Percentiles rank a stretch among this genome's conserved stretches.
Evolutionary conservation across 1,284 basidiomycete genomes (phyloP).

Genomic region (Tetrapyrgos nigripes): DNA sequence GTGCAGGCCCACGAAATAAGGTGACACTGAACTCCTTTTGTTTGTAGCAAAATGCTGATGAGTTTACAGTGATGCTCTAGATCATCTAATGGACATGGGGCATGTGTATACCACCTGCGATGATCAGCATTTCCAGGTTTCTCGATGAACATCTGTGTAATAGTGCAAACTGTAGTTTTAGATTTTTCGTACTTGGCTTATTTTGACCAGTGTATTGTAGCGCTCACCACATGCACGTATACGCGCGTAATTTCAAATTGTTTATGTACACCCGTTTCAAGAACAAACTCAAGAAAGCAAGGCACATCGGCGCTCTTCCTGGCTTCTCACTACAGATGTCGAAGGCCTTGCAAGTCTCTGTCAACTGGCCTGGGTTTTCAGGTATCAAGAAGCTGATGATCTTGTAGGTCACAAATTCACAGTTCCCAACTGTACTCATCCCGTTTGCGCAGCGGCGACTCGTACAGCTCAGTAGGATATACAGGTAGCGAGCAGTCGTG

Average conservation of each 20-base stretch:
- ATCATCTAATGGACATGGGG: constrained; percentile 73
- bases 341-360: constrained; percentile 18
- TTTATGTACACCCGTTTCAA: no score
- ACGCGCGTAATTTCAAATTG: no score
- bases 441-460: constrained; percentile 50
- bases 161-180: no score
- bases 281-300: neutral
- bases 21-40: no score
- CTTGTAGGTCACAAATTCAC: constrained; percentile 40
- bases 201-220: no score
- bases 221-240: no score
- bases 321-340: constrained; percentile 16
- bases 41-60: no score
- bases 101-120: constrained; percentile 73
- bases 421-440: neutral
- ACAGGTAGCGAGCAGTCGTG: constrained; percentile 5
- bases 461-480: constrained; percentile 53
- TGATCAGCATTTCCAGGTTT: constrained; percentile 61
- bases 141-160: constrained; percentile 26
- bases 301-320: constrained; percentile 1
- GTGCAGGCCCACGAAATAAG: constrained; percentile 46
- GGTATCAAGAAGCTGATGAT: constrained; percentile 46
- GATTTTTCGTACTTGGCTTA: no score
- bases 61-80: constrained; percentile 69
- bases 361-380: constrained; percentile 46